Percentiles rank a stretch among this genome's conserved stretches.
Evolutionary conservation across 177 flowering plant genomes (phyloP).

Genomic region (Vitis hybrid): DNA sequence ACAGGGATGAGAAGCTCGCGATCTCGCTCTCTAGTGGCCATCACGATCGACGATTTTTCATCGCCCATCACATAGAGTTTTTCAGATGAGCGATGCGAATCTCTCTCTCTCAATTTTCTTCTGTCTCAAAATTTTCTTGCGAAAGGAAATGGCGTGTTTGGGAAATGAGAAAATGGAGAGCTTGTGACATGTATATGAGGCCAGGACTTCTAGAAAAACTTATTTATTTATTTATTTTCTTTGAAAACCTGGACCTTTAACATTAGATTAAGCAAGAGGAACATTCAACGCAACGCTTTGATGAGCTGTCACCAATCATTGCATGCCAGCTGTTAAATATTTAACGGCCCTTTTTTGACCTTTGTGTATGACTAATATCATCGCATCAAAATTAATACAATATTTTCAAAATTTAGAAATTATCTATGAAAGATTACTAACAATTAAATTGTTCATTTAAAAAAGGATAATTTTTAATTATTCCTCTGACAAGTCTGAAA

Average conservation of each 20-base stretch:
- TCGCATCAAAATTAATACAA: no score
- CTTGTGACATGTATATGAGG: background rate
- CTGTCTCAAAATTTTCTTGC: background rate
- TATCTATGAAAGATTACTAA: no score
- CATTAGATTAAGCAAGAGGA: background rate
- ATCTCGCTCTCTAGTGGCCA: slow-evolving; percentile 77
- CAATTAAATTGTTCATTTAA: no score
- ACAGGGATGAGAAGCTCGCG: slow-evolving; percentile 92
- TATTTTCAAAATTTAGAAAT: no score
- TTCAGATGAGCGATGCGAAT: background rate
- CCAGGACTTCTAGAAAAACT: slow-evolving; percentile 6
- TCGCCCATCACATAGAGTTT: slow-evolving; percentile 57
- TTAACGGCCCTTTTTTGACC: no score
- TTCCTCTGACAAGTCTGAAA: no score
- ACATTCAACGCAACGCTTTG: background rate
- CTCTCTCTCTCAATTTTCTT: background rate
- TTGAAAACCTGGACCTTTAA: background rate
- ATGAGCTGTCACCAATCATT: slow-evolving; percentile 15
- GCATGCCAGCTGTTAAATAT: no score
- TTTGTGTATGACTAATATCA: no score
- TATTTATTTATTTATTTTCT: background rate
- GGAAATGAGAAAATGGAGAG: background rate
- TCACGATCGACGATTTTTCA: slow-evolving; percentile 55
- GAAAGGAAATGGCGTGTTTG: background rate
- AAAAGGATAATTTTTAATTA: no score